Conservation (phyloP, 1,284 basidiomycete species). For the Moesziomyces sp. region DNA sequence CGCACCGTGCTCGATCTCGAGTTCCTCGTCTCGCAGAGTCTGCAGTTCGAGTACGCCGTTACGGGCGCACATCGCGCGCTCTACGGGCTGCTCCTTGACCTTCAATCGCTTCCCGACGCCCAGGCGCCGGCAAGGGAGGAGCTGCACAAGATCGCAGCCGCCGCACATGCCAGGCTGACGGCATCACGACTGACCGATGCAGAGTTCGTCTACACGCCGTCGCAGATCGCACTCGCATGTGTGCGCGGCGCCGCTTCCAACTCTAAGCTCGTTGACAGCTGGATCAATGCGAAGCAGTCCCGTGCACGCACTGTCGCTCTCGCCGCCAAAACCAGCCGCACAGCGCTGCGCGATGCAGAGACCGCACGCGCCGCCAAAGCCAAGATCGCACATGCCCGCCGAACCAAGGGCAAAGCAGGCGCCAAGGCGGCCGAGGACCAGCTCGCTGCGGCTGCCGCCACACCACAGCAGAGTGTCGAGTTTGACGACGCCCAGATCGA, state of each 20-base stretch:
- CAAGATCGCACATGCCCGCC: constrained; percentile 18
- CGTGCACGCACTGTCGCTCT: constrained; percentile 4
- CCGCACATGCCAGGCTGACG: constrained; percentile 28
- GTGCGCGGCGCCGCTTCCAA: constrained; percentile 66
- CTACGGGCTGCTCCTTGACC: constrained; percentile 88
- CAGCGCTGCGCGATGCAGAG: constrained; percentile 22
- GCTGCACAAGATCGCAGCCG: constrained; percentile 34
- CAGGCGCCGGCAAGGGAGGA: constrained; percentile 27
- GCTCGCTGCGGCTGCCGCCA: constrained; percentile 7
- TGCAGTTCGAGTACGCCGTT: constrained; percentile 90
- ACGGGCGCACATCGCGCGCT: constrained; percentile 89
- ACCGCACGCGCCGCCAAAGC: constrained; percentile 12
- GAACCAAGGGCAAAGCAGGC: constrained; percentile 31
- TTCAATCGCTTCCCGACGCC: constrained; percentile 74
- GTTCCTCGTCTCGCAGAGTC: constrained; percentile 91
- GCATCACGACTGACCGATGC: constrained; percentile 85
- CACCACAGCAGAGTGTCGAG: constrained; percentile 1
- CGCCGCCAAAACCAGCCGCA: constrained; percentile 10
- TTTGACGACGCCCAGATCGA: constrained; percentile 33
- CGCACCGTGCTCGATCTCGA: constrained; percentile 90
- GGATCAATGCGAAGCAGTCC: constrained; percentile 68
- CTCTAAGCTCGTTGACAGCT: constrained; percentile 74
- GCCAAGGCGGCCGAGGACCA: constrained; percentile 39
- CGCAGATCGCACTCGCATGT: constrained; percentile 91
- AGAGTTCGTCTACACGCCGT: constrained; percentile 89